Percentiles rank a stretch among this genome's conserved stretches.
phyloP scores from a whole-genome alignment of 306 rosid genomes.

The Begonia masoniana region DNA sequence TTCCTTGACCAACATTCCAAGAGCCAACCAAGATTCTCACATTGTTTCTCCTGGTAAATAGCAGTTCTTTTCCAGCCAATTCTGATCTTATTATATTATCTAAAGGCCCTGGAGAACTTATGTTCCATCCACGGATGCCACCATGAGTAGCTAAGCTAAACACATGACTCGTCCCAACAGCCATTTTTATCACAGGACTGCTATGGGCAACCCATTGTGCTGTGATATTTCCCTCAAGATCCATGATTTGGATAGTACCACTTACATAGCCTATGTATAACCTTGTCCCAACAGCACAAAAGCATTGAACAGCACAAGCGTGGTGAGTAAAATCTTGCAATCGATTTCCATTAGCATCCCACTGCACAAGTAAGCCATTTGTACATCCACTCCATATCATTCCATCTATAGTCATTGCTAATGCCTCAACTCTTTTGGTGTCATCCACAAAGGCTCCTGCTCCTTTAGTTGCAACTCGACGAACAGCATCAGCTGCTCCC shows the following conservation, averaged over 20 bases:
- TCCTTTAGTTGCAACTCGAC: constrained; percentile 88
- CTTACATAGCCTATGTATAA: constrained; percentile 80
- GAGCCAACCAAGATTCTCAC: constrained; percentile 79
- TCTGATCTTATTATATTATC: constrained; percentile 61
- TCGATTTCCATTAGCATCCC: constrained; percentile 86
- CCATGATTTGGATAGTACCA: constrained; percentile 73
- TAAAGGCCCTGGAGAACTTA: constrained; percentile 72
- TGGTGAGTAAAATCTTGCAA: constrained; percentile 69
- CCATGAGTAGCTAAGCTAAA: constrained; percentile 96
- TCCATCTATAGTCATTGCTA: constrained; percentile 62
- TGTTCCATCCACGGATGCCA: constrained; percentile 90
- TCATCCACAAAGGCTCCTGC: constrained; percentile 92
- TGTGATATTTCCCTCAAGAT: constrained; percentile 73
- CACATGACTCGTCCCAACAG: constrained; percentile 46
- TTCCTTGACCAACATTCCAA: constrained; percentile 99
- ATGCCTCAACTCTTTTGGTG: constrained; percentile 68
- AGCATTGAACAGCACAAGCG: constrained; percentile 69
- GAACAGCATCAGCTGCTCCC: constrained; percentile 99
- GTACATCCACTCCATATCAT: constrained; percentile 95
- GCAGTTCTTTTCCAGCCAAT: constrained; percentile 53
- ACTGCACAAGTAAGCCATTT: constrained; percentile 79
- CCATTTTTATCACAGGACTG: constrained; percentile 74
- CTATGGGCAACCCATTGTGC: constrained; percentile 93
- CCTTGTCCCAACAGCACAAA: constrained; percentile 63
- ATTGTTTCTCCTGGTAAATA: constrained; percentile 52